Base-by-base conservation (phyloP, 2,329 filamentous ascomycete genomes). In the Amesomyces nigricolor region DNA sequence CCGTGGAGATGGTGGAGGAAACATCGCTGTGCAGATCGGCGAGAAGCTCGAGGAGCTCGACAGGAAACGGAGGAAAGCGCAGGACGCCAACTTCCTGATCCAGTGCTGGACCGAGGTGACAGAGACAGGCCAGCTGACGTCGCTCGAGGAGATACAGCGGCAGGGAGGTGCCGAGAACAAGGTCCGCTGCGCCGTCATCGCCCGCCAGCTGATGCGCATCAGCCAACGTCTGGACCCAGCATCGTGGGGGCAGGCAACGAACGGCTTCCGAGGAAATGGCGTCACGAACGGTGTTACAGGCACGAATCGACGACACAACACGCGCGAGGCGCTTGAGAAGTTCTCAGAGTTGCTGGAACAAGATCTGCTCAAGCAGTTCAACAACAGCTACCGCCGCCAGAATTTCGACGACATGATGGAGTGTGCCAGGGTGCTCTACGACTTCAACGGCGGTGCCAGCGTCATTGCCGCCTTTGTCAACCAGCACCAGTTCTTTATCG, bases 361-460 rank as follows among this genome's bases (percentile, higher is more conserved):
- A 68, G 94, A 99, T 67, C 77, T 99, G 39, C 75, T 99, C 58
- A 90, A 91, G 69, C 92, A 96, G 67, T 99, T 99, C 72, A 95
- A 99, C 75, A 90, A 95, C 67, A 96, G 92, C 75, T 97, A 97
- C 70, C 82, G 91, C 61, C 85, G 88, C 63, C 91, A 95, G 65
- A 96, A 97, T 72, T 96, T 95, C 67, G 90, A 96, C 63, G 91
- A 95, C 65, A 99, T 99, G 95, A 87, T 89, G 74, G 94, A 97
- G 69, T 99, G 94, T 69, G 89, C 95, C 53, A 89, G 89, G 66
- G 94, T 96, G 42, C 77, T 99, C 59, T 82, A 94, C 68, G 94
- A 97, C 72, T 99, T 99, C 78, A 96, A 92, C 70, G 91, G 94
- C 51, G 94, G 94, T 50, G 85, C 90, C 55, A 97, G 91, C 68